Evolutionary conservation across 208 protist species (phyloP).

Genomic region (Porcisia hertigi): DNA sequence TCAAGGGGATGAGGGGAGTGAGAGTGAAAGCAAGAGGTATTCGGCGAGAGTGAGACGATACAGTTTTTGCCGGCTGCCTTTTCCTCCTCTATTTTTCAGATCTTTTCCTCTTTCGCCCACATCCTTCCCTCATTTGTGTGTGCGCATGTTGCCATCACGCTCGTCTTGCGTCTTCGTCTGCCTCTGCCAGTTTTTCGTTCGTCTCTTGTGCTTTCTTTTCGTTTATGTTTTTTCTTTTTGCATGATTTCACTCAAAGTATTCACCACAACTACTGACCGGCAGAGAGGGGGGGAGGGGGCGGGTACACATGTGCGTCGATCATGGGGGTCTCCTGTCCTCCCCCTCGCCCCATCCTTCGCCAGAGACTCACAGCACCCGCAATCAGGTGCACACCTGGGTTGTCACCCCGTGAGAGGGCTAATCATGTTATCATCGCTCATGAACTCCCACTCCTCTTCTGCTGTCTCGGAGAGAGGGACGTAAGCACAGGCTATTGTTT

Average conservation of each 20-base stretch:
- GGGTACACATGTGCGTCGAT: not conserved
- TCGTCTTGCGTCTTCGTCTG: not conserved
- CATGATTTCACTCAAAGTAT: not conserved
- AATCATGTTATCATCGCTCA: not conserved
- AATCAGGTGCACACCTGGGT: not conserved
- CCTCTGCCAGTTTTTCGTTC: not conserved
- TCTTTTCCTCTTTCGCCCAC: not conserved
- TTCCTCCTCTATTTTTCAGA: not conserved
- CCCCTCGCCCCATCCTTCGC: not conserved
- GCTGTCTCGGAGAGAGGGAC: not conserved
- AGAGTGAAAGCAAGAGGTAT: not conserved
- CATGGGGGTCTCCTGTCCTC: not conserved
- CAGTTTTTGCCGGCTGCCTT: not conserved
- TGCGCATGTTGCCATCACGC: not conserved
- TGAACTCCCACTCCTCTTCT: not conserved
- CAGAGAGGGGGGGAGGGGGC: not conserved
- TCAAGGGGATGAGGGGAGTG: not conserved
- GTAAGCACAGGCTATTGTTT: not conserved
- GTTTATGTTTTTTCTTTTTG: not conserved
- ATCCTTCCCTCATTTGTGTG: not conserved
- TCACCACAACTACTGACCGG: not conserved
- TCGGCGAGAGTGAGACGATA: not conserved
- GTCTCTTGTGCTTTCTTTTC: not conserved
- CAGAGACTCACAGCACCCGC: not conserved
- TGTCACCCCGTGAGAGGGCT: not conserved